Conservation (phyloP, 176 grass and related monocot species). For the Sorghum bicolor region DNA sequence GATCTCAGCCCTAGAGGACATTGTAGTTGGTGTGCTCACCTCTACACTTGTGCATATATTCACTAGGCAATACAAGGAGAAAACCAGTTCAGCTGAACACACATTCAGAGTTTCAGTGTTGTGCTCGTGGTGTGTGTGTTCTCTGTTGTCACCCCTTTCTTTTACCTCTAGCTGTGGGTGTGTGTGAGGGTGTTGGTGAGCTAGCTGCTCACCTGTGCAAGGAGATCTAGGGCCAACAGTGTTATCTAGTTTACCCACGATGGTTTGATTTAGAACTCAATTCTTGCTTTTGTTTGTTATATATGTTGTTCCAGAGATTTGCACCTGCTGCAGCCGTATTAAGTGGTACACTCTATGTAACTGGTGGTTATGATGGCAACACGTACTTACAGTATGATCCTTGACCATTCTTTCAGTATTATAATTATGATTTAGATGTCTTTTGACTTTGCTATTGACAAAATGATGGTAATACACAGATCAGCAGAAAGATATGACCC, state of each 20-base stretch:
- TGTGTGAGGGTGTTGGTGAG: too few relatives aligned
- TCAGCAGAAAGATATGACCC: constrained; percentile 91
- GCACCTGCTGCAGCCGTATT: constrained; percentile 52
- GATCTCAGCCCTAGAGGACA: too few relatives aligned
- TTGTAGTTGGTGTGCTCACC: too few relatives aligned
- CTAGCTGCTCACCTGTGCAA: too few relatives aligned
- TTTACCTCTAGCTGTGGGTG: too few relatives aligned
- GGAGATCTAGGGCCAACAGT: too few relatives aligned
- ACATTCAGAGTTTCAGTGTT: too few relatives aligned
- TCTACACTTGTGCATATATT: too few relatives aligned
- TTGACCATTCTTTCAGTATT: neutral
- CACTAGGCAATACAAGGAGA: too few relatives aligned
- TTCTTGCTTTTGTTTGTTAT: neutral
- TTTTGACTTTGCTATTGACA: neutral
- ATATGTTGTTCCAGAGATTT: constrained; percentile 61
- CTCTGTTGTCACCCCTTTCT: too few relatives aligned
- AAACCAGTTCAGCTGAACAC: too few relatives aligned
- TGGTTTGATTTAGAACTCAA: neutral
- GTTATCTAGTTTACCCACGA: neutral
- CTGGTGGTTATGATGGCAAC: constrained; percentile 74
- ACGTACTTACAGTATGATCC: constrained; percentile 68
- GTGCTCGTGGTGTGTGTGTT: too few relatives aligned
- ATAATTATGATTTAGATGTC: neutral
- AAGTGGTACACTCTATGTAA: constrained; percentile 54
- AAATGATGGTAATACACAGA: constrained; percentile 36